These are phyloP conservation scores for Camelina laxa DNA, from an alignment of 345 rosid genomes.

Conservation along the genomic window DNA sequence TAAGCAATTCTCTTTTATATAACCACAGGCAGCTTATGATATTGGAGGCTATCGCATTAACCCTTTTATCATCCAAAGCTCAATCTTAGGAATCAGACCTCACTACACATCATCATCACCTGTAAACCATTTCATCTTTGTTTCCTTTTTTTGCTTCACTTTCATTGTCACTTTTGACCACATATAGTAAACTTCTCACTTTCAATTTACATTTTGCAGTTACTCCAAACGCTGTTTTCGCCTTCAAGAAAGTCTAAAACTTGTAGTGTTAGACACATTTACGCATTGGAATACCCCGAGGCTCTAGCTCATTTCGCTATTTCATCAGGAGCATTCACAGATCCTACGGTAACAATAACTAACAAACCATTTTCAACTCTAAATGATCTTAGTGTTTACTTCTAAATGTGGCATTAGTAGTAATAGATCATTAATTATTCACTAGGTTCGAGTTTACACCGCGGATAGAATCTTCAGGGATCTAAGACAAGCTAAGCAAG, in stretches of 20 bases:
- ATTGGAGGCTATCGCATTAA: slow-evolving; percentile 72
- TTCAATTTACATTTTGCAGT: slow-evolving; percentile 49
- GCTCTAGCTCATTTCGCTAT: slow-evolving; percentile 87
- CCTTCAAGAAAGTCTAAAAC: slow-evolving; percentile 69
- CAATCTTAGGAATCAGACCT: slow-evolving; percentile 74
- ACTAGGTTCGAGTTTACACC: slow-evolving; percentile 70
- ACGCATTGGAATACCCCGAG: slow-evolving; percentile 81
- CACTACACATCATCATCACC: slow-evolving; percentile 57
- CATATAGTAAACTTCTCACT: neutral
- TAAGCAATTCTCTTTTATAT: neutral
- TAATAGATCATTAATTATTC: neutral
- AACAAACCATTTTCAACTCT: neutral
- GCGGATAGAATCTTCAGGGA: slow-evolving; percentile 66
- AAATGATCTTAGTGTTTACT: neutral
- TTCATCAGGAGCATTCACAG: slow-evolving; percentile 74
- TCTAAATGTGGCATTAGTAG: neutral
- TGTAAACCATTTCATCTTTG: slow-evolving; percentile 45
- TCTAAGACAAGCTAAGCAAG: slow-evolving; percentile 64
- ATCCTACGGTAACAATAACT: slow-evolving; percentile 58
- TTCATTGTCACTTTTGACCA: neutral
- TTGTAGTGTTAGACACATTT: slow-evolving; percentile 57
- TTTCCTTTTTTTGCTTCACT: neutral
- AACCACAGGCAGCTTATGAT: slow-evolving; percentile 73
- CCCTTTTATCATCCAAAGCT: slow-evolving; percentile 66
- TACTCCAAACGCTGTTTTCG: slow-evolving; percentile 76